These are phyloP conservation scores for Antitrichia curtipendula DNA, from an alignment of 225 moss, liverwort and hornwort genomes.

Conservation along the genomic window DNA sequence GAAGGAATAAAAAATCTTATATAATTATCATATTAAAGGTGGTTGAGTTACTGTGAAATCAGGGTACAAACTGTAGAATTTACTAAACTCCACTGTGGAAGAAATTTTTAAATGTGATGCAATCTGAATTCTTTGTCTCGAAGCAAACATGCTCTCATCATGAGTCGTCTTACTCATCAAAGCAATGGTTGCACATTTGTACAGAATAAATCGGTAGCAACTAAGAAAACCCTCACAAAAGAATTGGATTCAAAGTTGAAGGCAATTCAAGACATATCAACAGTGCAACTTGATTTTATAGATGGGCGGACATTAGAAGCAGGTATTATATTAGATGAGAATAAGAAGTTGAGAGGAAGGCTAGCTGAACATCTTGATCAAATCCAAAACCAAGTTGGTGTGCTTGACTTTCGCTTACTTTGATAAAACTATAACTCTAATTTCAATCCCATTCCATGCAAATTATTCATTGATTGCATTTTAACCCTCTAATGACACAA, in stretches of 20 bases:
- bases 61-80: not conserved
- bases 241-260: slow-evolving; percentile 40
- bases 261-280: slow-evolving; percentile 21
- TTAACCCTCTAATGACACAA: rapidly evolving
- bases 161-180: not conserved
- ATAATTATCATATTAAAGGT: not conserved
- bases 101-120: too few species aligned
- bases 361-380: slow-evolving; percentile 44
- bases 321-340: slow-evolving; percentile 23
- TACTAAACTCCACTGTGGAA: not conserved
- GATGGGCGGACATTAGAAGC: slow-evolving; percentile 22
- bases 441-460: not conserved
- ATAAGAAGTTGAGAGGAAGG: slow-evolving; percentile 15
- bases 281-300: slow-evolving; percentile 25
- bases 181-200: not conserved
- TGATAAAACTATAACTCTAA: not conserved
- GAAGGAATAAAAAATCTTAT: too few species aligned
- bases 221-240: slow-evolving; percentile 16
- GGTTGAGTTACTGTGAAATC: not conserved
- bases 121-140: not conserved
- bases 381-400: slow-evolving; percentile 75
- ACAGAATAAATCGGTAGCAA: slow-evolving; percentile 23
- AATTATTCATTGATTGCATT: not conserved
- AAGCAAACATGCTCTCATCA: not conserved
- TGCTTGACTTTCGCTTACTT: slow-evolving; percentile 52